Evolutionary conservation across 352 stramenopile species (phyloP).

Genomic region (Globisporangium sylvaticum): DNA sequence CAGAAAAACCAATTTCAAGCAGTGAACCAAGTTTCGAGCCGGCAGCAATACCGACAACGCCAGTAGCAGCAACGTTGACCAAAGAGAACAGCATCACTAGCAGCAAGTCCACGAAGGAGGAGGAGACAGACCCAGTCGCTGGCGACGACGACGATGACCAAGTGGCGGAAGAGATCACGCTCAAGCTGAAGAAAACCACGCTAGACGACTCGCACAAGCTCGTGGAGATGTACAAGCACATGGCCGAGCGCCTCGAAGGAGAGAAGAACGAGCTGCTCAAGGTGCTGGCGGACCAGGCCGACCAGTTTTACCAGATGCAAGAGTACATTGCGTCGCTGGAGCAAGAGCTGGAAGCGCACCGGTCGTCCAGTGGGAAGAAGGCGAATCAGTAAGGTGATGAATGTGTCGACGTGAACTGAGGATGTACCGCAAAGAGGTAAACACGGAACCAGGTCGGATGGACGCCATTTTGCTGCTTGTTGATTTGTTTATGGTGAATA

Average conservation of each 20-base stretch:
- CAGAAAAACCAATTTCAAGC: slow-evolving; percentile 1
- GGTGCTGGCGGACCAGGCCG: slow-evolving; percentile 56
- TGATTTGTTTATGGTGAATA: too few species aligned
- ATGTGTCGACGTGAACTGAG: background rate
- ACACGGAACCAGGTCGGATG: background rate
- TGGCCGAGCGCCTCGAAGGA: slow-evolving; percentile 62
- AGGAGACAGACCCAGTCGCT: slow-evolving; percentile 10
- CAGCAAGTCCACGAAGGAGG: background rate
- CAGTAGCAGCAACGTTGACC: background rate
- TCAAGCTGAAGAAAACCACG: slow-evolving; percentile 26
- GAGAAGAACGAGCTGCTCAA: slow-evolving; percentile 77
- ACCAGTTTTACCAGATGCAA: slow-evolving; percentile 76
- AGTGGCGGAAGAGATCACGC: background rate
- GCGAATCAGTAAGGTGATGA: slow-evolving; percentile 8
- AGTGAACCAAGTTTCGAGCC: slow-evolving; percentile 29
- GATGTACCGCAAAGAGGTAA: background rate
- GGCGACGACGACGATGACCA: slow-evolving; percentile 8
- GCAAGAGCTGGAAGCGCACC: slow-evolving; percentile 42
- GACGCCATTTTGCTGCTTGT: background rate
- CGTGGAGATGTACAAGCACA: slow-evolving; percentile 84
- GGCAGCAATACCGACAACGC: background rate
- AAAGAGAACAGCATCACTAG: background rate
- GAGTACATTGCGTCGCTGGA: slow-evolving; percentile 73
- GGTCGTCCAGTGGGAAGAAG: slow-evolving; percentile 14
- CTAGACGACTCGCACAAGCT: slow-evolving; percentile 58